A percentile compares a stretch with the other conserved stretches of the same genome.
Conservation (phyloP, 345 rosid species). For the Laguncularia racemosa region DNA sequence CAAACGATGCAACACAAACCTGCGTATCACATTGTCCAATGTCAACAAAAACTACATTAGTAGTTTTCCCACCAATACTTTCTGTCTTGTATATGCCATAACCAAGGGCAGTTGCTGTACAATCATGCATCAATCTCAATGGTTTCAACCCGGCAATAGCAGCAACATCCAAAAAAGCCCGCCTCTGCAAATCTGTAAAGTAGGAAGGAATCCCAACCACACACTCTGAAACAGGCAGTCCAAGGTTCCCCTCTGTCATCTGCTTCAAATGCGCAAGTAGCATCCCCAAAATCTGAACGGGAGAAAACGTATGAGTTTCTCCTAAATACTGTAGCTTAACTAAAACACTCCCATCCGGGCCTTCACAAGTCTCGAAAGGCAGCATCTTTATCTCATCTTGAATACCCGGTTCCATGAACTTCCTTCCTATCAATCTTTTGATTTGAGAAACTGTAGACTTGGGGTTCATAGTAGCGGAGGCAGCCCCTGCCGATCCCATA, state of each 20-base stretch:
- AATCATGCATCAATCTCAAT: slow-evolving; percentile 51
- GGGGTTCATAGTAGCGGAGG: slow-evolving; percentile 44
- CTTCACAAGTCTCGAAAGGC: slow-evolving; percentile 41
- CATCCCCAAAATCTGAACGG: slow-evolving; percentile 46
- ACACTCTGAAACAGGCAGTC: slow-evolving; percentile 37
- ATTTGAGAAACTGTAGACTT: slow-evolving; percentile 44
- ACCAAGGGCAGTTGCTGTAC: slow-evolving; percentile 51
- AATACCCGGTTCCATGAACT: slow-evolving; percentile 32
- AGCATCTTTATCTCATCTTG: slow-evolving; percentile 36
- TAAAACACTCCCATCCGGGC: slow-evolving; percentile 36
- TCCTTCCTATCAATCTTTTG: slow-evolving; percentile 46
- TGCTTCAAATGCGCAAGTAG: slow-evolving; percentile 47
- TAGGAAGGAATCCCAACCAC: slow-evolving; percentile 57
- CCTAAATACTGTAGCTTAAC: slow-evolving; percentile 35
- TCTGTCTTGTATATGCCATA: slow-evolving; percentile 61
- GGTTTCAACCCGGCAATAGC: slow-evolving; percentile 49
- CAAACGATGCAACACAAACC: slow-evolving; percentile 43
- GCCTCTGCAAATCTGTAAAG: slow-evolving; percentile 54
- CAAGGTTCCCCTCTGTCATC: slow-evolving; percentile 40
- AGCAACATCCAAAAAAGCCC: slow-evolving; percentile 49
- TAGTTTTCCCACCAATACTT: slow-evolving; percentile 28
- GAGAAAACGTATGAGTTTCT: slow-evolving; percentile 30
- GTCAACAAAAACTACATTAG: slow-evolving; percentile 42
- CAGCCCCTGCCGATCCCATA: slow-evolving; percentile 44
- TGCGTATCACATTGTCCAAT: slow-evolving; percentile 60